phyloP scores from a whole-genome alignment of 371 early-diverging fungal species.

The Mucor racemosus region DNA sequence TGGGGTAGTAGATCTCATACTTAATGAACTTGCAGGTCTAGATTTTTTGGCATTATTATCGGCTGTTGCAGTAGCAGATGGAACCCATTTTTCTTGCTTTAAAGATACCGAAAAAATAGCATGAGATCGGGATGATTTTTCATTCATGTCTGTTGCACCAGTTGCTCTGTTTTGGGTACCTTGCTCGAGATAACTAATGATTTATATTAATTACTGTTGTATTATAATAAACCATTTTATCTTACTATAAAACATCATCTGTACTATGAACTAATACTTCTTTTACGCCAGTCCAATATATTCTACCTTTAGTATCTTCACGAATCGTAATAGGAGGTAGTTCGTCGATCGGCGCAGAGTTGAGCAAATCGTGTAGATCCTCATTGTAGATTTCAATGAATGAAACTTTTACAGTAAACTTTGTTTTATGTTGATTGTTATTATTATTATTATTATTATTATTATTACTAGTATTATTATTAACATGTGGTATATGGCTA shows the following conservation, averaged over 20 bases:
- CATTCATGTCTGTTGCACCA: constrained; percentile 98
- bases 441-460: background rate
- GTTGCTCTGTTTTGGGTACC: constrained; percentile 90
- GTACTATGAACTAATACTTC: constrained; percentile 79
- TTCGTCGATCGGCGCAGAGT: constrained; percentile 53
- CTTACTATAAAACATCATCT: constrained; percentile 77
- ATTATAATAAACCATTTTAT: background rate
- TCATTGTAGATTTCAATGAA: constrained; percentile 99
- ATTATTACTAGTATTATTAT: background rate
- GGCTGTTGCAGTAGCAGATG: constrained; percentile 34
- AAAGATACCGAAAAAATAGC: constrained; percentile 95
- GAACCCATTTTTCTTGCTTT: constrained; percentile 65
- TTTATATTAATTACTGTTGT: background rate
- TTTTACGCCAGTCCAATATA: constrained; percentile 87
- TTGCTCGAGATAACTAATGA: constrained; percentile 64
- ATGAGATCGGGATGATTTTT: constrained; percentile 94
- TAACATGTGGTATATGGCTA: constrained; percentile 11
- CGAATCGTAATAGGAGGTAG: constrained; percentile 82
- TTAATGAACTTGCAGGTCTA: constrained; percentile 29
- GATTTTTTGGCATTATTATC: constrained; percentile 13
- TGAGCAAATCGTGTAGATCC: constrained; percentile 86
- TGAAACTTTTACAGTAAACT: constrained; percentile 61
- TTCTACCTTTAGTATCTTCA: constrained; percentile 92
- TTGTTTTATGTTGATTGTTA: constrained; percentile 15
- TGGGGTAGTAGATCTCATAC: constrained; percentile 17